These are phyloP conservation scores for Carex sylvatica DNA, from an alignment of 202 grass and related monocot species.

Conservation along the genomic window DNA sequence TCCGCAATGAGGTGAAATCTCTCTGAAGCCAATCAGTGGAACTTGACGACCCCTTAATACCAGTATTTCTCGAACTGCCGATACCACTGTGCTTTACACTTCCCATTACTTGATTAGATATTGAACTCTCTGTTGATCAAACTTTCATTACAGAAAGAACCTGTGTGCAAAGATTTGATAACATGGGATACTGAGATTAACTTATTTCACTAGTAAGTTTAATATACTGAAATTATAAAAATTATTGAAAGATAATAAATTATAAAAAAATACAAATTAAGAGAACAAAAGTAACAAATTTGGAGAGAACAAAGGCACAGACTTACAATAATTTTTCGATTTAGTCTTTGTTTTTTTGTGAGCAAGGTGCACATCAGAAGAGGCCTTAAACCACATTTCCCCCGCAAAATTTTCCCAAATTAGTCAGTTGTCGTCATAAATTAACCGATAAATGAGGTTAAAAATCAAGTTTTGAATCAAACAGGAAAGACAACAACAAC, in stretches of 20 bases:
- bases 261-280: background rate
- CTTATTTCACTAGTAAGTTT: background rate
- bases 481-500: background rate
- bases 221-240: background rate
- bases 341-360: background rate
- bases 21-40: slow-evolving; percentile 78
- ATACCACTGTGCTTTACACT: slow-evolving; percentile 46
- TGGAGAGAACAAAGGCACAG: background rate
- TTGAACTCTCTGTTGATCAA: background rate
- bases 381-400: background rate
- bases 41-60: slow-evolving; percentile 51
- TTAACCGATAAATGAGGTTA: background rate
- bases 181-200: background rate
- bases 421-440: background rate
- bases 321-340: background rate
- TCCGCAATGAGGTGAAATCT: slow-evolving; percentile 71
- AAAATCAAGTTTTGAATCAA: background rate
- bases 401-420: background rate
- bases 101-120: slow-evolving; percentile 19
- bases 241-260: background rate
- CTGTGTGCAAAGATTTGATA: background rate
- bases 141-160: background rate
- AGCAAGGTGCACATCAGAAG: background rate
- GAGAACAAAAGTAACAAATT: background rate
- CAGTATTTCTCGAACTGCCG: slow-evolving; percentile 56